A percentile compares a stretch with the other conserved stretches of the same genome.
These are phyloP conservation scores for Madurella mycetomatis DNA, from an alignment of 2,329 filamentous ascomycete species.

Conservation along the genomic window DNA sequence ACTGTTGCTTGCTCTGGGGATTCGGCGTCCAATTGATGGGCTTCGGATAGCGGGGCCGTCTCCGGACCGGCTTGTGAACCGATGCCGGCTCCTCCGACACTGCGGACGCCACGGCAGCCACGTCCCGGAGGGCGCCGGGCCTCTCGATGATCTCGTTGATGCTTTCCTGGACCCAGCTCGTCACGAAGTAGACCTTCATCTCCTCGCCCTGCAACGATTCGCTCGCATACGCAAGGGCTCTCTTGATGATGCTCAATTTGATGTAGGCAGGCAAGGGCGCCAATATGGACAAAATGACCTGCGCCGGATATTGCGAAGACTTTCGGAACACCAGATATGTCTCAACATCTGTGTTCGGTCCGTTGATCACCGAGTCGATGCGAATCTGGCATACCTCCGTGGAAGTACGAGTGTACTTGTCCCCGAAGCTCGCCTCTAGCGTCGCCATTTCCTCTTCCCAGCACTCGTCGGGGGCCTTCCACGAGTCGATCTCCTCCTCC, in stretches of 20 bases:
- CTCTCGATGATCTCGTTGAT: slow-evolving; percentile 77
- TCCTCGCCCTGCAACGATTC: slow-evolving; percentile 73
- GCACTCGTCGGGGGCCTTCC: slow-evolving; percentile 52
- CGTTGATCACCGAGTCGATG: slow-evolving; percentile 54
- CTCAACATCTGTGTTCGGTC: slow-evolving; percentile 46
- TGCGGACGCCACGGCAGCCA: slow-evolving; percentile 71
- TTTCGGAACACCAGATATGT: slow-evolving; percentile 63
- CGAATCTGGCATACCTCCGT: slow-evolving; percentile 65
- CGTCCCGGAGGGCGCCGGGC: slow-evolving; percentile 78
- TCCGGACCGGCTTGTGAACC: slow-evolving; percentile 25
- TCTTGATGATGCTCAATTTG: slow-evolving; percentile 79
- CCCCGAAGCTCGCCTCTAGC: slow-evolving; percentile 79
- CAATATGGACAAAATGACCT: slow-evolving; percentile 64
- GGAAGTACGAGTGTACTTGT: slow-evolving; percentile 60
- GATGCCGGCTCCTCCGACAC: slow-evolving; percentile 48
- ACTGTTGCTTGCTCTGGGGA: slow-evolving; percentile 58
- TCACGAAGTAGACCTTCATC: slow-evolving; percentile 81
- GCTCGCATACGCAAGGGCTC: slow-evolving; percentile 66
- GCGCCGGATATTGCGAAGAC: slow-evolving; percentile 68
- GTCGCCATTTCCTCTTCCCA: slow-evolving; percentile 87
- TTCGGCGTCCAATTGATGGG: slow-evolving; percentile 62
- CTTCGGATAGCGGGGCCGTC: slow-evolving; percentile 45
- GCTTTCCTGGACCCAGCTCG: slow-evolving; percentile 87
- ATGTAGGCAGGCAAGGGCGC: slow-evolving; percentile 84
- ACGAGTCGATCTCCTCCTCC: slow-evolving; percentile 26